A percentile compares a stretch with the other conserved stretches of the same genome.
These are phyloP conservation scores for Penicillium cinerascens DNA, from an alignment of 495 filamentous ascomycete genomes.

Conservation along the genomic window DNA sequence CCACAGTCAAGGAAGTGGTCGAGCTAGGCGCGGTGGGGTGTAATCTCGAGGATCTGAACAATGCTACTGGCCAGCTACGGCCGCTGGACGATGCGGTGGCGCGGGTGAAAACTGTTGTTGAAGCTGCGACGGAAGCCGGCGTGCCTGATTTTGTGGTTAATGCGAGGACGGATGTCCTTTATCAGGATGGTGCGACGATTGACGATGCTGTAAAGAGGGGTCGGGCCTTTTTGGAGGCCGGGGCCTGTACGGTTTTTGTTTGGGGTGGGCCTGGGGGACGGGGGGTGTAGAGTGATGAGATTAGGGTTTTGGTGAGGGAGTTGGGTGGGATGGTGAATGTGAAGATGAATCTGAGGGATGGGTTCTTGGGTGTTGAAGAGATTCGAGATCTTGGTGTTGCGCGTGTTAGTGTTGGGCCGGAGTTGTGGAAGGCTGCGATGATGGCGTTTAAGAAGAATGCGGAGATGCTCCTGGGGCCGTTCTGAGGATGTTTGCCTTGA, in stretches of 20 bases:
- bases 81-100: constrained; percentile 31
- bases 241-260: constrained; percentile 44
- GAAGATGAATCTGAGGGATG: constrained; percentile 28
- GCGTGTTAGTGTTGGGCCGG: constrained; percentile 43
- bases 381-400: constrained; percentile 41
- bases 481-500: background rate
- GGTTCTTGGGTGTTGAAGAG: constrained; percentile 30
- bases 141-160: constrained; percentile 51
- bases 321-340: constrained; percentile 37
- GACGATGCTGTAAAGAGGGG: constrained; percentile 45
- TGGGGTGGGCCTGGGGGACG: constrained; percentile 38
- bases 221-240: constrained; percentile 42
- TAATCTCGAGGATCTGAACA: constrained; percentile 50
- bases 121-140: constrained; percentile 32
- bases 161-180: constrained; percentile 43
- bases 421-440: constrained; percentile 27
- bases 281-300: constrained; percentile 33
- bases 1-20: constrained; percentile 34
- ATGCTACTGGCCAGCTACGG: constrained; percentile 26
- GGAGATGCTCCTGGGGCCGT: constrained; percentile 10
- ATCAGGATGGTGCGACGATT: constrained; percentile 23
- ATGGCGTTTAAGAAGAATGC: constrained; percentile 28
- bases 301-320: constrained; percentile 32
- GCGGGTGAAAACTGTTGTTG: constrained; percentile 33
- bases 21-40: constrained; percentile 46